These are phyloP conservation scores for Mucor circinelloides DNA, from an alignment of 371 early-diverging fungal species.

Conservation along the genomic window DNA sequence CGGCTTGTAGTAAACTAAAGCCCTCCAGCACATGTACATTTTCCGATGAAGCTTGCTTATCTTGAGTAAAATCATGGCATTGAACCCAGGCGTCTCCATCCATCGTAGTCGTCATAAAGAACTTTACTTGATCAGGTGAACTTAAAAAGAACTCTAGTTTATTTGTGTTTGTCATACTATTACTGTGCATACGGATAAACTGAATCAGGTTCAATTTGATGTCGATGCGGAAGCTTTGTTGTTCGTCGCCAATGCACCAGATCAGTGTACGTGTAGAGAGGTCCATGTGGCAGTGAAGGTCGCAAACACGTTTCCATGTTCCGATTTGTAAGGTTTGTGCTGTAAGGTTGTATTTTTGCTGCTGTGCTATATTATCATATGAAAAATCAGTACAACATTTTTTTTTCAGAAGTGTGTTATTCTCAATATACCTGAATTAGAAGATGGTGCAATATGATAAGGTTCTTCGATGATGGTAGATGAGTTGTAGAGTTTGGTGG, in stretches of 20 bases:
- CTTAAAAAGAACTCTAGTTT: slow-evolving; percentile 20
- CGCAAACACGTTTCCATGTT: slow-evolving; percentile 72
- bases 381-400: background rate
- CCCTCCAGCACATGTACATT: slow-evolving; percentile 42
- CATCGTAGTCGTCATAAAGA: slow-evolving; percentile 47
- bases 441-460: slow-evolving; percentile 4
- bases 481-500: slow-evolving; percentile 5
- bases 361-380: background rate
- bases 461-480: slow-evolving; percentile 19
- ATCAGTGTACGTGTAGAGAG: slow-evolving; percentile 49
- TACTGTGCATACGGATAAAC: slow-evolving; percentile 45
- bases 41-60: slow-evolving; percentile 55
- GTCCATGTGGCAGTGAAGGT: slow-evolving; percentile 60
- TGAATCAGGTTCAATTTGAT: slow-evolving; percentile 56
- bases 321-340: slow-evolving; percentile 69
- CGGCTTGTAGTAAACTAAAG: slow-evolving; percentile 29
- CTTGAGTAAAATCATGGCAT: slow-evolving; percentile 75
- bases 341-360: slow-evolving; percentile 14
- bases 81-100: slow-evolving; percentile 52
- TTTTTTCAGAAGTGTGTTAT: background rate
- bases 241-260: slow-evolving; percentile 65
- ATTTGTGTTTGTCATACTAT: background rate
- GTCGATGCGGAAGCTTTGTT: slow-evolving; percentile 63
- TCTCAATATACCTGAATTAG: slow-evolving; percentile 4
- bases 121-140: slow-evolving; percentile 30